Percentiles rank a stretch among this genome's conserved stretches.
phyloP scores from a whole-genome alignment of 306 rosid species.

The Alnus rubra region DNA sequence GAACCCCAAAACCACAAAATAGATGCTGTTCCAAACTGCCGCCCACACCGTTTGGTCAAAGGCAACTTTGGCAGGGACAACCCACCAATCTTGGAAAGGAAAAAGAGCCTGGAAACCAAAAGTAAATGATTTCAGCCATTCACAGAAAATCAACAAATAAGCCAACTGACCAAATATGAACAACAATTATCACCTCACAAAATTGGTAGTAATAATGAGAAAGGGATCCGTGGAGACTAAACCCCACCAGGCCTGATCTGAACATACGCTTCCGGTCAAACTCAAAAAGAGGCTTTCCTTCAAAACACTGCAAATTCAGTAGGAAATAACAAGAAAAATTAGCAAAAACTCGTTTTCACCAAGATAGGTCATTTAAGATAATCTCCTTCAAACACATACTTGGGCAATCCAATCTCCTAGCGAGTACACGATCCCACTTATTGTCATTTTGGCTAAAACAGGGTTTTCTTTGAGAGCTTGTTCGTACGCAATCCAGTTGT shows the following conservation, averaged over 20 bases:
- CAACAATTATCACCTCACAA: slow-evolving; percentile 70
- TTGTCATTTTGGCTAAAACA: slow-evolving; percentile 88
- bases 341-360: slow-evolving; percentile 2
- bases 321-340: slow-evolving; percentile 4
- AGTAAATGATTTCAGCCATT: slow-evolving; percentile 34
- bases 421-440: slow-evolving; percentile 86
- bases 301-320: slow-evolving; percentile 64
- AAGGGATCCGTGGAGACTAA: slow-evolving; percentile 92
- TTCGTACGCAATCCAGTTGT: slow-evolving; percentile 96
- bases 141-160: slow-evolving; percentile 27
- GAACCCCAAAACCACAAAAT: slow-evolving; percentile 78
- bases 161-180: slow-evolving; percentile 31
- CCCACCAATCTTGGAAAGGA: slow-evolving; percentile 95
- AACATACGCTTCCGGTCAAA: slow-evolving; percentile 69
- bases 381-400: slow-evolving; percentile 40
- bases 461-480: slow-evolving; percentile 84
- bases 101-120: slow-evolving; percentile 58
- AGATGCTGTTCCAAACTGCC: slow-evolving; percentile 90
- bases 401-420: slow-evolving; percentile 97
- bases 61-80: slow-evolving; percentile 89
- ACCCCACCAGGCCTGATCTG: slow-evolving; percentile 95
- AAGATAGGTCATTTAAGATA: slow-evolving; percentile 16
- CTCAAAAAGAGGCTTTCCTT: slow-evolving; percentile 86
- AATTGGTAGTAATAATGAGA: slow-evolving; percentile 97
- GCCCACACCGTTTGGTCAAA: slow-evolving; percentile 95